Base-by-base conservation (phyloP, 2,329 filamentous ascomycete genomes). In the Exophiala oligosperma region DNA sequence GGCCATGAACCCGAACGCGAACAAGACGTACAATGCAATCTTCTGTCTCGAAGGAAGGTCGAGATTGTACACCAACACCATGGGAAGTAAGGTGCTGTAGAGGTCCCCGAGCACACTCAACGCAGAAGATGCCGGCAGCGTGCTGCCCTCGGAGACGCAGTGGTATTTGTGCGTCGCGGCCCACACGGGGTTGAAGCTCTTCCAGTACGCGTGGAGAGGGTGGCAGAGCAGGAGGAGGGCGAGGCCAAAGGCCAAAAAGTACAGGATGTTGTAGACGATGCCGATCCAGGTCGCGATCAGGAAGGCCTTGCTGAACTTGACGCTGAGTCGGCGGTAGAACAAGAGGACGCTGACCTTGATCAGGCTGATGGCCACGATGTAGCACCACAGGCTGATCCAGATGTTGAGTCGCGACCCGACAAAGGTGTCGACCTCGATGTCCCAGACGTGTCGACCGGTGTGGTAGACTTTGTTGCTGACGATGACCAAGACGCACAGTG, bases 321-420 rank as follows among this genome's bases (percentile, higher is more conserved):
- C 61, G 48, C 58, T 61, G 35, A 68, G 57, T 37, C 66, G 57
- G 9, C 66, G 63, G 49, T 67, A 68, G 60, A 68, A 68, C n/a
- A 68, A 47, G 24, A 68, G 62, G 21, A 68, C 59, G 21, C 60
- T 64, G 51, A 66, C 63, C 40, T 65, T 65, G 55, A 63, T 56
- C 29, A 59, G 44, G n/a, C 53, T 46, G 12, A 55, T 44, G 2
- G 56, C 52, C 12, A 54, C 37, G 17, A 64, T 29, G 26, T 63
- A 62, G 41, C 62, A 61, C 56, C 57, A 61, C 53, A 59, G 23
- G 46, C 57, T 57, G 40, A 62, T 54, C 66, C 66, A 68, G 48
- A 63, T 54, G 40, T 63, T 64, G 49, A 60, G 38, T 8, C 63
- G 64, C 23, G 51, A 55, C 26, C 48, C 49, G 23, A 56, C 49